phyloP scores from a whole-genome alignment of 371 early-diverging fungal genomes.

The Blakeslea trispora region DNA sequence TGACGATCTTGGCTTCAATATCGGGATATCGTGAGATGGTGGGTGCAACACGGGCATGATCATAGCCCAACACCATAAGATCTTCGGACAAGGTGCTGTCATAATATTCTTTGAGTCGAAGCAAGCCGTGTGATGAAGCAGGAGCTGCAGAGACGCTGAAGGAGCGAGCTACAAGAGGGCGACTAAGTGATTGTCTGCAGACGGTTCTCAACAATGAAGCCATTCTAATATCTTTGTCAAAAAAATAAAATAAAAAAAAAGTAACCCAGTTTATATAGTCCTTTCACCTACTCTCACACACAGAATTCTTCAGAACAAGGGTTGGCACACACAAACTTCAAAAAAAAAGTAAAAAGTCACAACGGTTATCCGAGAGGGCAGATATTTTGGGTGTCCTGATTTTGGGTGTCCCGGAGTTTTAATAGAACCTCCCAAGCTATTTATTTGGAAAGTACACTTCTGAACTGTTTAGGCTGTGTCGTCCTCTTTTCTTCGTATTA shows the following conservation, averaged over 20 bases:
- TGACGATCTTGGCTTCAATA: conserved; percentile 39
- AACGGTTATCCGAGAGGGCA: no score
- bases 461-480: no score
- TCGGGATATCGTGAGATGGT: conserved; percentile 42
- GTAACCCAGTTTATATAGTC: not conserved
- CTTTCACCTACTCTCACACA: no score
- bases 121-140: conserved; percentile 53
- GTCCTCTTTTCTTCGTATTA: no score
- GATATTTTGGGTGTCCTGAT: no score
- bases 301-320: no score
- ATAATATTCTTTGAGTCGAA: conserved; percentile 83
- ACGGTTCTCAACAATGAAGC: conserved; percentile 20
- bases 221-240: conserved; percentile 4
- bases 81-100: conserved; percentile 82
- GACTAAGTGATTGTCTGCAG: conserved; percentile 17
- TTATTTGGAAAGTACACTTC: no score
- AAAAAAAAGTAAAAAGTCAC: no score
- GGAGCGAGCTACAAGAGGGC: conserved; percentile 17
- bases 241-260: conserved; percentile 3
- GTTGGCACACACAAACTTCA: no score
- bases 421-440: no score
- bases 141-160: conserved; percentile 31
- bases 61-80: conserved; percentile 80
- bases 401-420: no score
- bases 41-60: conserved; percentile 63